These are phyloP conservation scores for Boletus semigastroideus DNA, from an alignment of 1,284 basidiomycete genomes.

Conservation along the genomic window DNA sequence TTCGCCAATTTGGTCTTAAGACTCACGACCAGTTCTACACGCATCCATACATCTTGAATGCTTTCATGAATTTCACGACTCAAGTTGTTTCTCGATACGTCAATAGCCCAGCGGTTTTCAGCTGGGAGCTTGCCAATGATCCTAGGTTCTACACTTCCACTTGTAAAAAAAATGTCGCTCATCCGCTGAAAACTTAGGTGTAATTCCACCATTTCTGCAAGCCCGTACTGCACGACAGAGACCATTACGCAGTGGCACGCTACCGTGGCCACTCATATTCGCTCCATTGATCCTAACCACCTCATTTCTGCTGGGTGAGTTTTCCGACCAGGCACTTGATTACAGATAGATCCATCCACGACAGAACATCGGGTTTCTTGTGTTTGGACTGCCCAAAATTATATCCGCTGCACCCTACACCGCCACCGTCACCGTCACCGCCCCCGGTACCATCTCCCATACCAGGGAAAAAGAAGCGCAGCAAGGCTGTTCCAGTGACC, in stretches of 20 bases:
- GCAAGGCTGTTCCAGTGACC: constrained; percentile 39
- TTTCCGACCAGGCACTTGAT: neutral
- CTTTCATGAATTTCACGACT: constrained; percentile 58
- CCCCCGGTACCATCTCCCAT: constrained; percentile 38
- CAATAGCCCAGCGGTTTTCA: constrained; percentile 50
- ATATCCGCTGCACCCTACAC: constrained; percentile 38
- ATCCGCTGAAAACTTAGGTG: constrained; percentile 41
- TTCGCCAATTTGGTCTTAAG: constrained; percentile 46
- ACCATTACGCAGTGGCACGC: constrained; percentile 59
- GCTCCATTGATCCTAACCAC: constrained; percentile 58
- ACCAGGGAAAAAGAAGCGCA: constrained; percentile 36
- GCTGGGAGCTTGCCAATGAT: constrained; percentile 68
- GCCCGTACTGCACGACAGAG: constrained; percentile 44
- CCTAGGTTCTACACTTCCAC: constrained; percentile 40
- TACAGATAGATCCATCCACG: neutral
- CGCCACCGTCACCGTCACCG: constrained; percentile 35
- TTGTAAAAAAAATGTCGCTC: neutral
- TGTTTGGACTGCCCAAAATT: constrained; percentile 58
- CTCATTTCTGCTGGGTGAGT: constrained; percentile 60
- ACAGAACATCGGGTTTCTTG: constrained; percentile 56
- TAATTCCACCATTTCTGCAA: constrained; percentile 48
- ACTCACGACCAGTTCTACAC: constrained; percentile 62
- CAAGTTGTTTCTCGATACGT: constrained; percentile 55
- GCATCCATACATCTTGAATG: constrained; percentile 45
- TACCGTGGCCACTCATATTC: constrained; percentile 45